Percentiles rank a stretch among this genome's conserved stretches.
phyloP scores from a whole-genome alignment of 352 stramenopile genomes.

The Globisporangium takayamanum region DNA sequence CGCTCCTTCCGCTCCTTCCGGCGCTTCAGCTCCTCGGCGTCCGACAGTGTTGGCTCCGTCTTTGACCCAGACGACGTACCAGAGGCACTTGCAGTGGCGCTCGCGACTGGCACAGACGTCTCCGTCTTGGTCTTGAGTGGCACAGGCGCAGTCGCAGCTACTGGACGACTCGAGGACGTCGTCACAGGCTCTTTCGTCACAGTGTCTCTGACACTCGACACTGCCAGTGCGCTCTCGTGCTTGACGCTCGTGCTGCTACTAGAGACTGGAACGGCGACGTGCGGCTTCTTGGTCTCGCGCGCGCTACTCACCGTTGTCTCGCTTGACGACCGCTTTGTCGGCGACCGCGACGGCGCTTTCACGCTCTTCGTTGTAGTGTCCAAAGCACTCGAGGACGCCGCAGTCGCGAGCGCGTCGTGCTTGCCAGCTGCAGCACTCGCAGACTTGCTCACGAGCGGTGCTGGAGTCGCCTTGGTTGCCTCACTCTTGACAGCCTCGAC shows the following conservation, averaged over 20 bases:
- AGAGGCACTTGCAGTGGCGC: neutral
- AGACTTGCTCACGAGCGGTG: too few relatives aligned
- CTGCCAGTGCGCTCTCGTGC: neutral
- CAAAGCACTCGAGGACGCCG: neutral
- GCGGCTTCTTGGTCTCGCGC: neutral
- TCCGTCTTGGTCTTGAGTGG: neutral
- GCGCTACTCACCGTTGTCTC: neutral
- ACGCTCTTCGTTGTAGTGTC: neutral
- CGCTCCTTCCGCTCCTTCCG: constrained; percentile 60
- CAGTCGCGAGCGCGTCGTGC: neutral
- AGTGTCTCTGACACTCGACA: neutral
- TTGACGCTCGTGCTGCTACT: constrained; percentile 5
- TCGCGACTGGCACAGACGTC: too few relatives aligned
- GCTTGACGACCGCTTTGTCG: constrained; percentile 9
- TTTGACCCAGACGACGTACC: neutral
- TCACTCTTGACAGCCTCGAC: too few relatives aligned
- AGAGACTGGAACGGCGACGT: neutral
- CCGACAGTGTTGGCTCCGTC: constrained; percentile 1
- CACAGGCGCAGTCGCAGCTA: neutral
- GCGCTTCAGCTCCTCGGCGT: constrained; percentile 23
- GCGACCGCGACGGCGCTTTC: constrained; percentile 6
- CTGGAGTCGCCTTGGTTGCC: too few relatives aligned
- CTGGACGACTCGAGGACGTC: neutral
- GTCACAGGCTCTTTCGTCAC: neutral
- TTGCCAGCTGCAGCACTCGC: neutral